phyloP scores from a whole-genome alignment of 208 protist species.

The Trypanosoma conorhini region DNA sequence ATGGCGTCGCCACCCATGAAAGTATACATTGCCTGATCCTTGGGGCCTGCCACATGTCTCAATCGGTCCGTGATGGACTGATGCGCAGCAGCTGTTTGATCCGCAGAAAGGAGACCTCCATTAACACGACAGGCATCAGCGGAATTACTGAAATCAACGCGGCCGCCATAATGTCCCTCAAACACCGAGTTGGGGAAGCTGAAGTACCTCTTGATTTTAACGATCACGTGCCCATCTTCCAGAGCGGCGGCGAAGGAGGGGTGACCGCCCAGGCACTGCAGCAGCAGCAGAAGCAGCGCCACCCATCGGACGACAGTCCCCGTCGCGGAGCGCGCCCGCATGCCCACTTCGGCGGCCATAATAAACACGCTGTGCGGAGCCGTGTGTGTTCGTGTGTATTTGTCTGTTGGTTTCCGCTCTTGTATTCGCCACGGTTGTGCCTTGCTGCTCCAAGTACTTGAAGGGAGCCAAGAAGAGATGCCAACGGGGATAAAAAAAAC shows the following conservation, averaged over 20 bases:
- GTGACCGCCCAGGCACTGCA: neutral
- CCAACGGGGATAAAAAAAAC: too few relatives aligned
- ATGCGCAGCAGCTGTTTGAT: conserved; percentile 6
- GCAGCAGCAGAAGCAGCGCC: conserved; percentile 3
- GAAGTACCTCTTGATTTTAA: neutral
- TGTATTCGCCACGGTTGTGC: too few relatives aligned
- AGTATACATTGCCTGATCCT: neutral
- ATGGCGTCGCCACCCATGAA: conserved; percentile 11
- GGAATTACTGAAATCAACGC: neutral
- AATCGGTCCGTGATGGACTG: neutral
- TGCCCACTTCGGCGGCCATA: too few relatives aligned
- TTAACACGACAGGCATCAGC: neutral
- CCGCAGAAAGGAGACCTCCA: conserved; percentile 2
- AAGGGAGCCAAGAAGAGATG: too few relatives aligned
- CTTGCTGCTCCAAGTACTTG: too few relatives aligned
- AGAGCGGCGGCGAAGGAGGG: neutral
- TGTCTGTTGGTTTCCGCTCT: too few relatives aligned
- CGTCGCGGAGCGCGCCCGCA: neutral
- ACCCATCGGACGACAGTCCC: neutral
- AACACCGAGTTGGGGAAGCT: neutral
- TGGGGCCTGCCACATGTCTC: neutral
- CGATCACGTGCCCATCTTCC: neutral
- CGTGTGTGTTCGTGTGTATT: too few relatives aligned
- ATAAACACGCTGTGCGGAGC: too few relatives aligned
- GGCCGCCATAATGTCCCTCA: neutral